A percentile compares a stretch with the other conserved stretches of the same genome.
These are phyloP conservation scores for Diaporthe citrichinensis DNA, from an alignment of 2,329 filamentous ascomycete genomes.

Conservation along the genomic window DNA sequence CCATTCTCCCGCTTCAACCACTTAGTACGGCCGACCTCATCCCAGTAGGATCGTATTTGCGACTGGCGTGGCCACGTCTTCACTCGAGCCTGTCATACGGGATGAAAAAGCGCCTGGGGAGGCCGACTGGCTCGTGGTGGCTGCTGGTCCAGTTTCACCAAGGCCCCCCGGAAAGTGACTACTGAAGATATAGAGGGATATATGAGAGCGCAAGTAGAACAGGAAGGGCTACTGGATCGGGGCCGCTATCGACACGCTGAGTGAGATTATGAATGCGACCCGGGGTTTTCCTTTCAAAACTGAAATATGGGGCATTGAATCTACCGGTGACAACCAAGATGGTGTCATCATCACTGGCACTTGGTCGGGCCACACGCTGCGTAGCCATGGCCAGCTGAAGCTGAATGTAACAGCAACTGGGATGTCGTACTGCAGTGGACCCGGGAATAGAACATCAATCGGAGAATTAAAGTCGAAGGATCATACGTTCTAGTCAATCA, in stretches of 20 bases:
- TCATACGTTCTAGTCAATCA: not conserved
- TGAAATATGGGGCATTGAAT: not conserved
- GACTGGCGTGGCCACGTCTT: not conserved
- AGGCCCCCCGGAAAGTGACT: not conserved
- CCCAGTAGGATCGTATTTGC: not conserved
- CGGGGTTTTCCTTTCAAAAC: not conserved
- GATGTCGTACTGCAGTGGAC: not conserved
- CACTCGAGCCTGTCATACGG: not conserved
- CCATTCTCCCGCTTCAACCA: not conserved
- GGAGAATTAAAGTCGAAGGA: no score
- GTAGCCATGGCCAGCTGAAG: not conserved
- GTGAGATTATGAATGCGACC: not conserved
- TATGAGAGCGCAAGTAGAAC: not conserved
- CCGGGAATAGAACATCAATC: not conserved
- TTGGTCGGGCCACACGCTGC: not conserved
- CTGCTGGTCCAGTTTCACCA: not conserved
- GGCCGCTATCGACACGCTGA: not conserved
- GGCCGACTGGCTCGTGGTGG: not conserved
- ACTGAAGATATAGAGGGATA: not conserved
- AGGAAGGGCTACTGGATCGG: not conserved
- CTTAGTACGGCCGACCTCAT: not conserved
- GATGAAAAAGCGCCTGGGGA: not conserved
- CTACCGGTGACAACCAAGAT: not conserved
- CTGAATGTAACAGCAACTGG: not conserved
- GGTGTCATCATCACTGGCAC: not conserved